phyloP scores from a whole-genome alignment of 2,329 filamentous ascomycete genomes.

The Colletotrichum sojae region DNA sequence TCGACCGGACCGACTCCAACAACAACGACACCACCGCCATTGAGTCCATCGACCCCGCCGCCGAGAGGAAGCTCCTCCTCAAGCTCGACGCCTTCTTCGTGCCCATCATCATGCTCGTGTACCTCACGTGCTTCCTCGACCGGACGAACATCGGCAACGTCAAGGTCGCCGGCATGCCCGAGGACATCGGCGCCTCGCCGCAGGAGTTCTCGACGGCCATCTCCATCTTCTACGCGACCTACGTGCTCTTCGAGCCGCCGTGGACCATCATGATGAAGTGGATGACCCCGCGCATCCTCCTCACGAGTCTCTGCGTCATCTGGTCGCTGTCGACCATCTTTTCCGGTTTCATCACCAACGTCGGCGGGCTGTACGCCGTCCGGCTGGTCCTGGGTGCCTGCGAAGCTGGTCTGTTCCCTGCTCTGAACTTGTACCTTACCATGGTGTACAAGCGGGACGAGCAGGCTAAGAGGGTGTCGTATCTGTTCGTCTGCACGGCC shows the following conservation, averaged over 20 bases:
- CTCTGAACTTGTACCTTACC: conserved; percentile 56
- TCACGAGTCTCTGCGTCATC: conserved; percentile 50
- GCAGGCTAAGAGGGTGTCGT: conserved; percentile 48
- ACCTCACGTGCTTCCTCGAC: conserved; percentile 69
- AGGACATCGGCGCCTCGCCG: conserved; percentile 57
- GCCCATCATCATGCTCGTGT: conserved; percentile 68
- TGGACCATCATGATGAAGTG: conserved; percentile 51
- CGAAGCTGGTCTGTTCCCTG: conserved; percentile 65
- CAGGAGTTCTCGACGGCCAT: conserved; percentile 59
- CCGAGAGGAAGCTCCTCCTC: conserved; percentile 48
- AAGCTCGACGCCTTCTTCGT: conserved; percentile 52
- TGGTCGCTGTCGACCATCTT: conserved; percentile 66
- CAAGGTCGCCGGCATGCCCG: conserved; percentile 60
- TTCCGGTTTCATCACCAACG: conserved; percentile 60
- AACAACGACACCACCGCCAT: conserved; percentile 26
- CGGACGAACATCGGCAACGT: conserved; percentile 68
- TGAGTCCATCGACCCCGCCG: conserved; percentile 46
- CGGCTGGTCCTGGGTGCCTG: conserved; percentile 63
- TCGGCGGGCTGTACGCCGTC: conserved; percentile 58
- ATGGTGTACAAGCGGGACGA: conserved; percentile 56
- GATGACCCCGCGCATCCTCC: conserved; percentile 50
- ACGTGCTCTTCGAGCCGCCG: conserved; percentile 59
- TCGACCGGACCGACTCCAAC: conserved; percentile 36
- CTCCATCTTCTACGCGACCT: conserved; percentile 64
- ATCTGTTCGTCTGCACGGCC: conserved; percentile 66